Conservation (phyloP, 2,329 filamentous ascomycete species). For the Ascochyta viciae-villosae region DNA sequence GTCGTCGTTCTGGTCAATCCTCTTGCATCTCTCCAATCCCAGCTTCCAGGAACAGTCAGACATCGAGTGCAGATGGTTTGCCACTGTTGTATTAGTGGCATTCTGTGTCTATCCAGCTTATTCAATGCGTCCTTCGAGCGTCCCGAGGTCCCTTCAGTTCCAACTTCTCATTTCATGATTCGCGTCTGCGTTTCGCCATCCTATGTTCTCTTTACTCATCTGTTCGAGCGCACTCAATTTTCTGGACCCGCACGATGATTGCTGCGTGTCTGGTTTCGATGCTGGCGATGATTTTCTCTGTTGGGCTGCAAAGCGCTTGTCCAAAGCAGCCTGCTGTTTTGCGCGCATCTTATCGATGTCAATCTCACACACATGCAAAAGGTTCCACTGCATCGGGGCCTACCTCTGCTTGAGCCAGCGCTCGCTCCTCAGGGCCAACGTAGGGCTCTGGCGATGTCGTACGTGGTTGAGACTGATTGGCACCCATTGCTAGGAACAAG, state of each 20-base stretch:
- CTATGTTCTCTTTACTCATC: conserved; percentile 40
- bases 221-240: conserved; percentile 38
- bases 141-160: conserved; percentile 22
- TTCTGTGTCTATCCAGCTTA: neutral
- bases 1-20: neutral
- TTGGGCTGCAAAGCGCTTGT: conserved; percentile 33
- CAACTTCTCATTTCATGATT: conserved; percentile 36
- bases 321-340: conserved; percentile 38
- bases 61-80: too few species aligned
- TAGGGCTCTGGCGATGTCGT: conserved; percentile 29
- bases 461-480: conserved; percentile 31
- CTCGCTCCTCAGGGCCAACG: conserved; percentile 33
- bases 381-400: neutral
- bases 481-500: conserved; percentile 26
- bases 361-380: neutral
- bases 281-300: conserved; percentile 22
- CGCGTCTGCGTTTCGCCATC: conserved; percentile 40
- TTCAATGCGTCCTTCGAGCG: neutral
- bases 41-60: too few species aligned
- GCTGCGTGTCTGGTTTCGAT: conserved; percentile 9
- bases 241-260: conserved; percentile 15
- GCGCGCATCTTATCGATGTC: conserved; percentile 36
- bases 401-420: conserved; percentile 35
- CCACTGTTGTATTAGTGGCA: neutral
- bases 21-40: too few species aligned